Percentiles rank a stretch among this genome's conserved stretches.
These are phyloP conservation scores for Simplicillium aogashimaense DNA, from an alignment of 2,329 filamentous ascomycete species.

Conservation along the genomic window DNA sequence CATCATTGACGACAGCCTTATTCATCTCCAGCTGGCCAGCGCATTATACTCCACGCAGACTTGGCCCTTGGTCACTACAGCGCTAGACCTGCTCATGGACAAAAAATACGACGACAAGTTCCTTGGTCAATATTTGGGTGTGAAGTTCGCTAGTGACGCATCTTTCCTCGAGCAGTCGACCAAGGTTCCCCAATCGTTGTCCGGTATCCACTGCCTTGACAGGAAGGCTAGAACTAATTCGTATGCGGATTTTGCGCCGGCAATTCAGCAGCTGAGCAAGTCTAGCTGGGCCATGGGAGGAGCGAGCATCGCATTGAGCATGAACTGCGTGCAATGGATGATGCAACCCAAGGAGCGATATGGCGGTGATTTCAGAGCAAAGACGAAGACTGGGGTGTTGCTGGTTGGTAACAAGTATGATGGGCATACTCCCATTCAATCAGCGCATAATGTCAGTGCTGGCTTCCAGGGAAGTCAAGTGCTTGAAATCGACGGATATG, in stretches of 20 bases:
- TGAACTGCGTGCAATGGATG: slow-evolving; percentile 26
- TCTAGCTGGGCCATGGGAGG: slow-evolving; percentile 18
- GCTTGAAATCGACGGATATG: slow-evolving; percentile 23
- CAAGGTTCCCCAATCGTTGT: slow-evolving; percentile 3
- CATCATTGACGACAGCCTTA: slow-evolving; percentile 14
- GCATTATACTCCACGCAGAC: slow-evolving; percentile 11
- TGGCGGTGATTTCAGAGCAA: slow-evolving; percentile 18
- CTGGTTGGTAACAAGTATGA: slow-evolving; percentile 28
- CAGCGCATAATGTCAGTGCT: slow-evolving; percentile 24
- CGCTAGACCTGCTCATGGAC: slow-evolving; percentile 8
- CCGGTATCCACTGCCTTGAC: slow-evolving; percentile 25
- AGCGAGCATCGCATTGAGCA: slow-evolving; percentile 3
- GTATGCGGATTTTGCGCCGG: slow-evolving; percentile 16
- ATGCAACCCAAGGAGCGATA: slow-evolving; percentile 25
- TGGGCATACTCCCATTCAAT: slow-evolving; percentile 24
- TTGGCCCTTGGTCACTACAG: slow-evolving; percentile 9
- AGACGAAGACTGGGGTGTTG: slow-evolving; percentile 22
- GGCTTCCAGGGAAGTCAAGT: slow-evolving; percentile 26
- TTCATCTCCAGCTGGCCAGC: slow-evolving; percentile 11
- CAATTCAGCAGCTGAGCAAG: slow-evolving; percentile 11
- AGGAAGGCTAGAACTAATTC: slow-evolving; percentile 13
- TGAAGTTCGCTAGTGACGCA: not conserved
- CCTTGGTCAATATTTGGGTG: not conserved
- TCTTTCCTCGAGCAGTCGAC: not conserved
- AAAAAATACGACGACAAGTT: not conserved